Base-by-base conservation (phyloP, 306 rosid genomes). In the Comarum palustre region DNA sequence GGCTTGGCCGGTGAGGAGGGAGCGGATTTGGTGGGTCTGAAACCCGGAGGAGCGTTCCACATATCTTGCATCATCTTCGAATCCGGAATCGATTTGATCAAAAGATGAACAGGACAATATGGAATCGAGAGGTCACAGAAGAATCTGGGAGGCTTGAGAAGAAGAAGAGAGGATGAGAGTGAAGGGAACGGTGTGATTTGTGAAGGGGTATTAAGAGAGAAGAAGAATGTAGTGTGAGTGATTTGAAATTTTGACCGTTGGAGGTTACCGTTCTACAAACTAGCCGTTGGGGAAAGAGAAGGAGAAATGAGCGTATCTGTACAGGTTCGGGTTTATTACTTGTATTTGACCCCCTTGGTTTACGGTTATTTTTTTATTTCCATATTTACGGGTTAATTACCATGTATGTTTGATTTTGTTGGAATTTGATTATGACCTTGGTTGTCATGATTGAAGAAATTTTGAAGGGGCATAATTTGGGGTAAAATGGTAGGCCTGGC, bases 1-100 rank as follows among this genome's bases (percentile, higher is more conserved):
- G 97, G 96, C 82, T 95, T 95, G 7, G 99, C 97, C 3, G 97
- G 99, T 1, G 99, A 95, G 54, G 92, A 91, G 62, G 99, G 99
- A 58, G 99, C 99, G 0, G 97, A 95, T 60, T 94, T 94, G 31
- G 97, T 82, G 59, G 97, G 96, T 83, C 97, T 82, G 80, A 91
- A 90, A 75, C 99, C 96, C 6, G 96, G 99, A 0, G 97, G 93
- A 78, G 87, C 99, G 71, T 88, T 95, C 97, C 99, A 90, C 96
- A 83, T 84, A 7, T 95, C 97, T 75, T 93, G 94, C 88, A 86
- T 73, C 92, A 90, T 93, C 54, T 43, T 82, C 0, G 42, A 61
- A 47, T 39, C 27, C 15, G 0, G 11, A 13, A 10, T 27, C 7
- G 48, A 27, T 22, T 5, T 2, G 34, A 75, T 61, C 36, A 9